phyloP scores from a whole-genome alignment of 1,284 basidiomycete species.

The Cerioporus squamosus region DNA sequence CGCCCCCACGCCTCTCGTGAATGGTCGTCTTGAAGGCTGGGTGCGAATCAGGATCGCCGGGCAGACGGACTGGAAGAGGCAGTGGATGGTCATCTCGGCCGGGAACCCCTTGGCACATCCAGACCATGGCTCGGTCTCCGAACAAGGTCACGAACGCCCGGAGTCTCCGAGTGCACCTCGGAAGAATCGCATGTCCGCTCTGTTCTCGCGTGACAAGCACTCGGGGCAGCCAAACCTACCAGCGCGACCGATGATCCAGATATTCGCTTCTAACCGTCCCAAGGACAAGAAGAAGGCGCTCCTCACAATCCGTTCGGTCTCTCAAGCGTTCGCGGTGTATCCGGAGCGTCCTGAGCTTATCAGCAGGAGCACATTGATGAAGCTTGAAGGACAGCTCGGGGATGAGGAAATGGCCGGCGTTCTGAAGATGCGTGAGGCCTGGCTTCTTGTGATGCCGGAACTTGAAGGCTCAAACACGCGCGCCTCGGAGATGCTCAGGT shows the following conservation, averaged over 20 bases:
- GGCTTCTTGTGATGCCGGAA: constrained; percentile 90
- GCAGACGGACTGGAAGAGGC: constrained; percentile 93
- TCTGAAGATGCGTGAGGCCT: constrained; percentile 74
- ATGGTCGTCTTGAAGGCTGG: constrained; percentile 91
- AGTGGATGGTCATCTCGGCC: constrained; percentile 82
- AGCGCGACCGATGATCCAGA: constrained; percentile 53
- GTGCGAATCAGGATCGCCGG: constrained; percentile 91
- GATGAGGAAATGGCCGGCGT: constrained; percentile 72
- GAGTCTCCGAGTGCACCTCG: constrained; percentile 32
- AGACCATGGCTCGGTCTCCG: constrained; percentile 40
- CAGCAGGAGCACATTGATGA: constrained; percentile 85
- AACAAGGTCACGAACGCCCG: constrained; percentile 23
- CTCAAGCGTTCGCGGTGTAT: constrained; percentile 88
- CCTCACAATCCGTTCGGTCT: constrained; percentile 58
- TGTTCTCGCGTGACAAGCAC: constrained; percentile 58
- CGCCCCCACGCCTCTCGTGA: constrained; percentile 65
- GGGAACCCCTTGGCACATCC: constrained; percentile 21
- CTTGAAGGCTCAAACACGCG: constrained; percentile 51
- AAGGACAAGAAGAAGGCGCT: constrained; percentile 74
- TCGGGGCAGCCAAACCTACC: constrained; percentile 34
- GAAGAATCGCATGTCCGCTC: constrained; percentile 72
- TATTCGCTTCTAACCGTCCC: constrained; percentile 64
- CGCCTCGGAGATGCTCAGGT: constrained; percentile 88
- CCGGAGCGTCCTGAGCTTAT: constrained; percentile 95
- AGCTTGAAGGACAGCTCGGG: constrained; percentile 82